Evolutionary conservation across 139 green algal genomes (phyloP), one percentile per base, ranked within the genome.

Genomic region (Chlamydomonas sphaeroides): DNA sequence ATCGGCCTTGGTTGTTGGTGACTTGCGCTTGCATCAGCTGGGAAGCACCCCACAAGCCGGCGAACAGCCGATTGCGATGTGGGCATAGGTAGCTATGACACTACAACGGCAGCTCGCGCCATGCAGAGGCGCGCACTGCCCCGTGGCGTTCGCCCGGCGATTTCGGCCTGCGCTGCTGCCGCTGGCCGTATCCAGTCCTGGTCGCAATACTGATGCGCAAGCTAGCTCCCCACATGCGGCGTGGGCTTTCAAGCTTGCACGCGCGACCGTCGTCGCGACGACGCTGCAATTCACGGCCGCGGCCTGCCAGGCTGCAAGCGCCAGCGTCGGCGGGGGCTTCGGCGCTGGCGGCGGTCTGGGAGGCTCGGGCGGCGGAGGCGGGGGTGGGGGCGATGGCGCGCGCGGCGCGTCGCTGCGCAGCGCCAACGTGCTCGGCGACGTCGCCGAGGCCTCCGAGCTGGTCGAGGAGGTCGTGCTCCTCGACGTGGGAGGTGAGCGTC

Each of bases 391-490:
- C 17, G 69, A 65, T 8, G 66, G 56, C n/a, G 36, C 69, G 3
- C 33, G 59, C 0, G 59, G 41, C 3, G n/a, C 66, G 4, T 23
- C 63, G 26, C 53, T 35, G 14, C 32, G 36, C 15, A 49, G 69
- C 1, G 41, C 53, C 23, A 85, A 82, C 36, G 62, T 88, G 11
- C 69, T 88, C 3, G 70, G 56, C 1, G 84, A 85, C 53, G n/a
- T 83, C 15, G 85, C 78, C 0, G 86, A 86, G 8, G 57, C 67
- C 5, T 61, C 45, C 35, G 84, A 88, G 28, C 65, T 89, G 33
- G 78, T 87, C 4, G 92, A 95, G 74, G 92, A 96, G n/a, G 89
- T 96, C 1, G 84, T 96, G 0, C 85, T 97, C 25, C 88, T 97
- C 39, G 94, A 97, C 61, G 91, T 97, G 1, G 80, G 84, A 82